These are phyloP conservation scores for Didymella pinodella DNA, from an alignment of 2,329 filamentous ascomycete genomes.

Conservation along the genomic window DNA sequence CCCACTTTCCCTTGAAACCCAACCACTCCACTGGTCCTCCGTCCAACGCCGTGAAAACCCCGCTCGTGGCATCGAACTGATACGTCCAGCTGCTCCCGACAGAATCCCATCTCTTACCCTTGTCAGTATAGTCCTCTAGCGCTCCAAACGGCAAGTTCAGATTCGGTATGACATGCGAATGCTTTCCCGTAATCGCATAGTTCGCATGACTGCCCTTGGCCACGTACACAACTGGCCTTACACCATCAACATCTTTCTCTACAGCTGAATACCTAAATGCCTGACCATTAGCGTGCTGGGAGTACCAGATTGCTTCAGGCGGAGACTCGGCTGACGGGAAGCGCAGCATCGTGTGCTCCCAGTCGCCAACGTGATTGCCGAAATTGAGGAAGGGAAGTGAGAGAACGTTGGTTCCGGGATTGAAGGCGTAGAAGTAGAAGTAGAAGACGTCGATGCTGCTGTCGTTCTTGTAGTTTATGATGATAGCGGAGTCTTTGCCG, in stretches of 20 bases:
- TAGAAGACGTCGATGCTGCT: slow-evolving; percentile 67
- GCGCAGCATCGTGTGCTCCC: slow-evolving; percentile 73
- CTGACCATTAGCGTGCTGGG: slow-evolving; percentile 68
- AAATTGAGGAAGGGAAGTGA: slow-evolving; percentile 54
- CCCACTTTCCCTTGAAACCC: slow-evolving; percentile 67
- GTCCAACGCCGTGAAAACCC: slow-evolving; percentile 59
- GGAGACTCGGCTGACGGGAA: slow-evolving; percentile 60
- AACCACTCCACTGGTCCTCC: slow-evolving; percentile 62
- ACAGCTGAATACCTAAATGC: slow-evolving; percentile 67
- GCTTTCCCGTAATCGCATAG: slow-evolving; percentile 66
- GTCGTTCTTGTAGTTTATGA: slow-evolving; percentile 65
- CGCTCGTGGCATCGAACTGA: slow-evolving; percentile 55
- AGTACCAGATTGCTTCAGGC: slow-evolving; percentile 68
- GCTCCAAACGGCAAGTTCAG: slow-evolving; percentile 63
- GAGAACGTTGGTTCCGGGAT: slow-evolving; percentile 62
- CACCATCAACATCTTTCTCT: slow-evolving; percentile 63
- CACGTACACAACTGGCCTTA: slow-evolving; percentile 65
- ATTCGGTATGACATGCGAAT: slow-evolving; percentile 70
- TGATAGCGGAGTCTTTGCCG: slow-evolving; percentile 61
- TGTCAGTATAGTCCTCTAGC: slow-evolving; percentile 63
- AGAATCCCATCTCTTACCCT: slow-evolving; percentile 68
- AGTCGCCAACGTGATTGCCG: slow-evolving; percentile 70
- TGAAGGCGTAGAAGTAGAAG: slow-evolving; percentile 69
- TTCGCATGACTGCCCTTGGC: slow-evolving; percentile 70
- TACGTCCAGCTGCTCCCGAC: slow-evolving; percentile 64